Evolutionary conservation across 805 yeast species (phyloP).

Genomic region (Barnettozyma siamensis): DNA sequence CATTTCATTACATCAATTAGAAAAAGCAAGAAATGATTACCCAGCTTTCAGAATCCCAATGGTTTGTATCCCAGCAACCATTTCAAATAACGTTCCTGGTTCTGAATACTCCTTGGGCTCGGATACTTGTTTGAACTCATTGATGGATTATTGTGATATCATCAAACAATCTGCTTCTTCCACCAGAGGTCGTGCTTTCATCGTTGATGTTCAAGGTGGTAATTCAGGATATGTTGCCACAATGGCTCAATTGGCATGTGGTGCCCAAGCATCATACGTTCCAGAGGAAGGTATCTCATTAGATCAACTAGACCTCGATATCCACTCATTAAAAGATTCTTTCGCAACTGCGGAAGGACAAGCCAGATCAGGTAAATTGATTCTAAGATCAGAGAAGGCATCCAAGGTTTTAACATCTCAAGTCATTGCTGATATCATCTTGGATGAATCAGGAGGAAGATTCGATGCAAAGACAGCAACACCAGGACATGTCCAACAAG

Average conservation of each 20-base stretch:
- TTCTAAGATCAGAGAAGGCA: conserved; percentile 65
- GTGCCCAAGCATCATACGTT: conserved; percentile 69
- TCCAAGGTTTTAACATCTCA: conserved; percentile 63
- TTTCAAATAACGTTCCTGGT: conserved; percentile 95
- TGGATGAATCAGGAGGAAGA: conserved; percentile 55
- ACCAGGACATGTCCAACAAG: conserved; percentile 88
- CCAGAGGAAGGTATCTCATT: conserved; percentile 67
- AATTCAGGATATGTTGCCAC: conserved; percentile 83
- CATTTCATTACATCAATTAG: conserved; percentile 62
- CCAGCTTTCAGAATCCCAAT: conserved; percentile 75
- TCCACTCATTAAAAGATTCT: conserved; percentile 51
- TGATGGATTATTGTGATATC: conserved; percentile 90
- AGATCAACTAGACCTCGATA: conserved; percentile 58
- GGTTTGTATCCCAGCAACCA: conserved; percentile 73
- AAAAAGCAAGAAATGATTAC: conserved; percentile 51
- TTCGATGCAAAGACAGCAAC: conserved; percentile 76
- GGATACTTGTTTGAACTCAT: conserved; percentile 90
- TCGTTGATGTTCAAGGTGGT: conserved; percentile 98
- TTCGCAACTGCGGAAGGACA: conserved; percentile 60
- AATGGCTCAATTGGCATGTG: conserved; percentile 59
- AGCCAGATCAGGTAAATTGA: conserved; percentile 61
- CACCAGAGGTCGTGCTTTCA: conserved; percentile 88
- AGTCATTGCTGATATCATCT: conserved; percentile 60
- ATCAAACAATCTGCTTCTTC: conserved; percentile 94
- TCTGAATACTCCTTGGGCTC: conserved; percentile 93